Base-by-base conservation (phyloP, 2,329 filamentous ascomycete species). In the Zasmidium cellare region DNA sequence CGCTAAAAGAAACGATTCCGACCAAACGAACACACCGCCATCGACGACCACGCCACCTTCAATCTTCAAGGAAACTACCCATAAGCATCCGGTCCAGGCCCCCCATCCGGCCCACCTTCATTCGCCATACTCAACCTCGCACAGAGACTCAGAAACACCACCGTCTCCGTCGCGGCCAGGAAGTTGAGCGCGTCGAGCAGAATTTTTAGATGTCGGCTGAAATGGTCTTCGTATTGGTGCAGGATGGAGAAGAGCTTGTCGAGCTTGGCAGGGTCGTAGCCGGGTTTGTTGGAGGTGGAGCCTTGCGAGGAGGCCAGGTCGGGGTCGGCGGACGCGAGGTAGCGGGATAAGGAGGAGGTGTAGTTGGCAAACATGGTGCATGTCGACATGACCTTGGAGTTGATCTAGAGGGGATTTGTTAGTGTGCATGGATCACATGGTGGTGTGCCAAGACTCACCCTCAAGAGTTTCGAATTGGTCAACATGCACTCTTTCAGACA, bases 401-500 rank as follows among this genome's bases (percentile, higher is more conserved):
- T 93, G 71, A 99, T 96, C 93, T 97, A 61, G 14, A 35, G 31
- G 14, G 24, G 46, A 54, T 41, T 41, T 46, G 55, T 62, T 56
- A 63, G 62, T 18, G 22, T 9, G 20, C 20, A 19, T 7, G 35
- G 31, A 7, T n/a, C 12, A n/a, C 22, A 19, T 23, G 48, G 24
- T n/a, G 23, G 19, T 23, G 24, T 35, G 12, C 5, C n/a, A 47
- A 12, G n/a, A 75, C 81, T 64, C 82, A 96, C 93, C 76, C 91
- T 88, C 5, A 99, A 78, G 6, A 99, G 82, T 77, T 96, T 97
- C 71, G 91, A 91, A 74, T 99, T 97, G 19, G 94, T 99, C 64
- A 99, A 82, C 92, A 97, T 97, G 79, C 94, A 97, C 77, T 97
- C 94, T 77, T 97, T 99, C 69, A 99, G 80, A 73, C 94, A 99